A percentile compares a stretch with the other conserved stretches of the same genome.
These are phyloP conservation scores for Phanerodontia chrysosporium DNA, from an alignment of 768 basidiomycete species.

Conservation along the genomic window DNA sequence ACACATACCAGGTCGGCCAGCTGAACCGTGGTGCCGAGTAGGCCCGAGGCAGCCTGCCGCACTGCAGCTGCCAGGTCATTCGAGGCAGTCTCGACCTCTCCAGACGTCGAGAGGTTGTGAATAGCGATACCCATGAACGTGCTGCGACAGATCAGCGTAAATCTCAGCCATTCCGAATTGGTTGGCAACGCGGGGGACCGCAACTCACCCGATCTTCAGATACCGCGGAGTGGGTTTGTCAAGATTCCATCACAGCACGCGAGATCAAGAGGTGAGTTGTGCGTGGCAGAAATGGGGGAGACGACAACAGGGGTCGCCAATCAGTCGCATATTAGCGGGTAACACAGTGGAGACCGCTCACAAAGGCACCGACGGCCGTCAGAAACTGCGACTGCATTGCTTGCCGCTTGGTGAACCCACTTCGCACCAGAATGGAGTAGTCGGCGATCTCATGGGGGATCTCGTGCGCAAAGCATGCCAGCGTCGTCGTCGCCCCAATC, in stretches of 20 bases:
- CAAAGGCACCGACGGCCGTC: constrained; percentile 89
- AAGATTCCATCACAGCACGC: not conserved
- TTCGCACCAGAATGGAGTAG: constrained; percentile 87
- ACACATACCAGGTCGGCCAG: constrained; percentile 73
- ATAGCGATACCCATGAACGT: constrained; percentile 88
- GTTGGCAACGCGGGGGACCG: not conserved
- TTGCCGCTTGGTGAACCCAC: constrained; percentile 86
- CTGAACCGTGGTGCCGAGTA: constrained; percentile 80
- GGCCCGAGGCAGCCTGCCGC: constrained; percentile 67
- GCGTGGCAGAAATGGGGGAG: not conserved
- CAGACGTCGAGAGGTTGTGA: constrained; percentile 64
- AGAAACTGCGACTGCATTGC: constrained; percentile 93
- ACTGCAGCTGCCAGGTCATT: constrained; percentile 73
- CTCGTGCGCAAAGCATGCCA: constrained; percentile 93
- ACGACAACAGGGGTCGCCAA: not conserved
- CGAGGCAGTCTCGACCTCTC: constrained; percentile 33
- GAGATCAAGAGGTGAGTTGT: not conserved
- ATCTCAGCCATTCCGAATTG: not conserved
- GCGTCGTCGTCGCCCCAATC: constrained; percentile 91
- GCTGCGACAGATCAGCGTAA: constrained; percentile 30
- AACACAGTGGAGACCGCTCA: constrained; percentile 37
- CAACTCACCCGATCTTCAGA: constrained; percentile 24
- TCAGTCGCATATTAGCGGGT: not conserved
- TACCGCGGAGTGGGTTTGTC: not conserved
- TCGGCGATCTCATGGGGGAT: constrained; percentile 98